Conservation (phyloP, 352 stramenopile species). For the Peronospora tabacina region DNA sequence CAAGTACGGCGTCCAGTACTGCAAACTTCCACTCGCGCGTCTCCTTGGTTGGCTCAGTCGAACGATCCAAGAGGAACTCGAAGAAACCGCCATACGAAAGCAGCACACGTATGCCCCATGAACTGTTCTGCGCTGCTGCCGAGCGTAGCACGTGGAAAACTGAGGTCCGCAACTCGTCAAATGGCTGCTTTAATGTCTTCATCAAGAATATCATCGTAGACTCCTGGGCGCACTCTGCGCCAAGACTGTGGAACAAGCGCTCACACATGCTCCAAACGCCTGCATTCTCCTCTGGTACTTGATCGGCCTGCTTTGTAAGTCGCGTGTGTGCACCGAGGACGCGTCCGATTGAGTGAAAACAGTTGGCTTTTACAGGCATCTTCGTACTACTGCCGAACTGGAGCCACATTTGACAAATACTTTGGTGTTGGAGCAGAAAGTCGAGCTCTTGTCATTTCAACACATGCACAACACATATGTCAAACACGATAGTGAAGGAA, state of each 20-base stretch:
- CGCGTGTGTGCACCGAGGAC: conserved; percentile 48
- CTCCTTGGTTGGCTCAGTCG: conserved; percentile 75
- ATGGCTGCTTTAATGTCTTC: conserved; percentile 72
- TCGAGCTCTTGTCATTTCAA: conserved; percentile 44
- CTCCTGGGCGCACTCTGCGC: conserved; percentile 41
- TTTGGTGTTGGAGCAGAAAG: conserved; percentile 62
- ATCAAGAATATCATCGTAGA: conserved; percentile 64
- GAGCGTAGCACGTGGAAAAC: conserved; percentile 73
- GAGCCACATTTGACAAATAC: conserved; percentile 53
- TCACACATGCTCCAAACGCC: conserved; percentile 60
- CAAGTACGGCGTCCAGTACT: conserved; percentile 65
- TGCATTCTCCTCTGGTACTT: conserved; percentile 47
- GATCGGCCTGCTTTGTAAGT: conserved; percentile 26
- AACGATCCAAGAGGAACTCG: conserved; percentile 76
- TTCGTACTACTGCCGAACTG: conserved; percentile 50
- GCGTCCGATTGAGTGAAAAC: conserved; percentile 53
- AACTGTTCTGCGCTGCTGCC: conserved; percentile 69
- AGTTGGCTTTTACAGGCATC: conserved; percentile 69
- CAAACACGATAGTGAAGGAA: neutral
- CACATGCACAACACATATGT: conserved; percentile 2
- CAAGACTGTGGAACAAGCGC: conserved; percentile 56
- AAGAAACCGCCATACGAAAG: conserved; percentile 76
- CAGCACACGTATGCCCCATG: conserved; percentile 60
- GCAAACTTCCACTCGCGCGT: conserved; percentile 87
- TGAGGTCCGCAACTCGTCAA: conserved; percentile 69